A percentile compares a stretch with the other conserved stretches of the same genome.
Conservation (phyloP, 2,329 filamentous ascomycete genomes). For the Plectosphaerella cucumerina region DNA sequence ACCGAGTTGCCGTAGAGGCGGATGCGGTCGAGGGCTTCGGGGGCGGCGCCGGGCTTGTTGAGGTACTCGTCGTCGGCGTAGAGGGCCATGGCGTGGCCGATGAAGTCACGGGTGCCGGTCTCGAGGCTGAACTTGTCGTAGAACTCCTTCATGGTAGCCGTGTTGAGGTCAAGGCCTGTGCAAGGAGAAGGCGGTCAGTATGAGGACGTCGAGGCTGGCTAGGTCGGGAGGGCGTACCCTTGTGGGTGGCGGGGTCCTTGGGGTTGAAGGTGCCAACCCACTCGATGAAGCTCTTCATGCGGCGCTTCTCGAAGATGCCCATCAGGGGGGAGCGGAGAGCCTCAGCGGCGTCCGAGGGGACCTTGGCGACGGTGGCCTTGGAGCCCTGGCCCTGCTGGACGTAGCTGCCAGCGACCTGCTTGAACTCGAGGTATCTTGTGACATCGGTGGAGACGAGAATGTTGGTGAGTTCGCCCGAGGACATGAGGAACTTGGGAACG, state of each 20-base stretch:
- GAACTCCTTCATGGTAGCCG: slow-evolving; percentile 92
- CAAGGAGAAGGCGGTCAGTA: not conserved
- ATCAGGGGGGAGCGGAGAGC: slow-evolving; percentile 90
- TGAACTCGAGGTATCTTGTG: slow-evolving; percentile 85
- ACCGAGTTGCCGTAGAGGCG: slow-evolving; percentile 97
- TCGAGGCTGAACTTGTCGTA: slow-evolving; percentile 98
- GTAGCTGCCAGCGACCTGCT: slow-evolving; percentile 91
- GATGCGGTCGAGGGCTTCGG: slow-evolving; percentile 87
- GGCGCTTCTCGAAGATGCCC: slow-evolving; percentile 96
- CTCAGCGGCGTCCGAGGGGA: slow-evolving; percentile 88
- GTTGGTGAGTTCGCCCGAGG: slow-evolving; percentile 96
- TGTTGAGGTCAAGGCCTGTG: slow-evolving; percentile 72
- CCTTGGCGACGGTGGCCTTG: slow-evolving; percentile 93
- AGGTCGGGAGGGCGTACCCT: slow-evolving; percentile 55
- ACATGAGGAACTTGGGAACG: slow-evolving; percentile 97
- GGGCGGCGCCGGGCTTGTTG: slow-evolving; percentile 64
- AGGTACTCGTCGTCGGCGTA: slow-evolving; percentile 90
- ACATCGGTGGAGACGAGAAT: slow-evolving; percentile 96
- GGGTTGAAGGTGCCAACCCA: slow-evolving; percentile 86
- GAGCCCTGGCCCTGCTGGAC: slow-evolving; percentile 82
- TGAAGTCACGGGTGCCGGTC: slow-evolving; percentile 84
- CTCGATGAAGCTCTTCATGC: slow-evolving; percentile 94
- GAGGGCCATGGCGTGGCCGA: slow-evolving; percentile 97
- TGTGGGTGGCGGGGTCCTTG: slow-evolving; percentile 81
- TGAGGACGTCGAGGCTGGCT: not conserved